Conservation (phyloP, 192 early-diverging fungal species). For the Dimargaris verticillata region DNA sequence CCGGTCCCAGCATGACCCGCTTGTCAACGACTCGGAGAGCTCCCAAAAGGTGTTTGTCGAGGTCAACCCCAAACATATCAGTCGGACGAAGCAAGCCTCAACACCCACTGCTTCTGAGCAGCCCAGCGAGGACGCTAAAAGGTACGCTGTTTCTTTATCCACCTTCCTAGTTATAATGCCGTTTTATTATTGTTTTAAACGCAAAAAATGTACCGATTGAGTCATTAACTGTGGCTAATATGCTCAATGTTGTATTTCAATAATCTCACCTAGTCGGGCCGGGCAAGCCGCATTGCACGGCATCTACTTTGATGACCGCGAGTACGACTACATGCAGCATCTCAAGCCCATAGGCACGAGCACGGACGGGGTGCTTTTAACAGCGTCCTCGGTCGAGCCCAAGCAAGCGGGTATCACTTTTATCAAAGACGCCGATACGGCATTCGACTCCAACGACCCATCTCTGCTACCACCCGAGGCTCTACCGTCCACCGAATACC, state of each 20-base stretch:
- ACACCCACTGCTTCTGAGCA: background rate
- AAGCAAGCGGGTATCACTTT: background rate
- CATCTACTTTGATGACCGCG: constrained; percentile 74
- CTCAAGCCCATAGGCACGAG: constrained; percentile 61
- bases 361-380: constrained; percentile 47
- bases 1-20: constrained; percentile 87
- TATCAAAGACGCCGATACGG: constrained; percentile 7
- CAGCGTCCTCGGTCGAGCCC: constrained; percentile 33
- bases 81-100: constrained; percentile 14
- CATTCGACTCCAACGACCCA: constrained; percentile 6
- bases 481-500: constrained; percentile 55
- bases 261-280: constrained; percentile 18
- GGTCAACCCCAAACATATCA: constrained; percentile 25
- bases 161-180: too few species aligned
- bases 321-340: constrained; percentile 93
- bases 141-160: too few species aligned
- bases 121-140: too few species aligned
- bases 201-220: constrained; percentile 10
- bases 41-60: constrained; percentile 67
- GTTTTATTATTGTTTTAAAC: too few species aligned
- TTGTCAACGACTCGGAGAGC: constrained; percentile 62
- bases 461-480: constrained; percentile 46
- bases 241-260: background rate
- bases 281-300: constrained; percentile 77
- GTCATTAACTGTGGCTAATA: constrained; percentile 19